Conservation (phyloP, 1,284 basidiomycete species). For the Sutorius eximius region DNA sequence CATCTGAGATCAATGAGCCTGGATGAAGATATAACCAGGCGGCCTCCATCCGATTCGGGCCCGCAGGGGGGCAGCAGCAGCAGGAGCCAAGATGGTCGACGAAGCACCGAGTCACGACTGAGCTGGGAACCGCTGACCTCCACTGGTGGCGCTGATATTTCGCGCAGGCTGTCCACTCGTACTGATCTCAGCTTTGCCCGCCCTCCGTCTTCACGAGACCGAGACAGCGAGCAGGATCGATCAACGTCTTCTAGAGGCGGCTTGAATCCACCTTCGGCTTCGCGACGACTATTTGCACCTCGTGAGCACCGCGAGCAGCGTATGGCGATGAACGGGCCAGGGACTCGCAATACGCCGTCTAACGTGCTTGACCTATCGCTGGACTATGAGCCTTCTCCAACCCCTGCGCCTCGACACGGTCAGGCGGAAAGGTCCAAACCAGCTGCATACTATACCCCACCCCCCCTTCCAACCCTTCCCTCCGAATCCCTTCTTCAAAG, state of each 20-base stretch:
- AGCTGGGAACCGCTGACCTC: constrained; percentile 53
- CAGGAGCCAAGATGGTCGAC: constrained; percentile 52
- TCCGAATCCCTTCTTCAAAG: constrained; percentile 50
- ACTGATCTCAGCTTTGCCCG: constrained; percentile 34
- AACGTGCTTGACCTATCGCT: constrained; percentile 42
- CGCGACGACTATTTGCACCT: constrained; percentile 53
- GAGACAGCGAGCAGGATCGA: constrained; percentile 36
- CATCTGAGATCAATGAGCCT: constrained; percentile 50
- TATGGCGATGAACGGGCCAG: constrained; percentile 23
- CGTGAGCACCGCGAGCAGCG: constrained; percentile 49
- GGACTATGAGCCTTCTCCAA: constrained; percentile 66
- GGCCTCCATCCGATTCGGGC: constrained; percentile 37
- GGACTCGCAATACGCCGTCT: constrained; percentile 26
- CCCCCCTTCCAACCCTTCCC: constrained; percentile 58
- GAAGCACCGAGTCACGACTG: constrained; percentile 53
- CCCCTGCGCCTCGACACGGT: constrained; percentile 49
- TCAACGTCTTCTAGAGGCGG: constrained; percentile 31
- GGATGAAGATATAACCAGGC: constrained; percentile 42
- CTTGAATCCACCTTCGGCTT: constrained; percentile 31
- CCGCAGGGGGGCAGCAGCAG: constrained; percentile 41
- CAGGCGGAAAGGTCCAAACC: constrained; percentile 39
- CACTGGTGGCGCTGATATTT: constrained; percentile 24
- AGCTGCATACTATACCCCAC: constrained; percentile 51
- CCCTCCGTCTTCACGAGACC: constrained; percentile 30
- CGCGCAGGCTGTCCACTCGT: constrained; percentile 32